Conservation (phyloP, 2,329 filamentous ascomycete genomes). For the Xylariales sp. region DNA sequence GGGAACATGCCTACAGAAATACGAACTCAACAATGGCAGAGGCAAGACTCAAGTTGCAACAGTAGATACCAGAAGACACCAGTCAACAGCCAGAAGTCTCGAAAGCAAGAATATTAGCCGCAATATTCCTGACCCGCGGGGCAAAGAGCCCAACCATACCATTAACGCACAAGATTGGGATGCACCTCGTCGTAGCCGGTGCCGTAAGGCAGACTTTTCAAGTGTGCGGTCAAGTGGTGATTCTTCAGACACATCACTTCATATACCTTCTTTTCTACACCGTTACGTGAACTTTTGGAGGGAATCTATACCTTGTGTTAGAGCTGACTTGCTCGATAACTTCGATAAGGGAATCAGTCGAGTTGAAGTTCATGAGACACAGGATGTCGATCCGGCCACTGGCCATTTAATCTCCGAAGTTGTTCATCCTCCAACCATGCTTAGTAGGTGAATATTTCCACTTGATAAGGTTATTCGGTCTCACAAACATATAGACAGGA, state of each 20-base stretch:
- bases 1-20: too few species aligned
- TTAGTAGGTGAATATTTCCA: too few species aligned
- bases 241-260: neutral
- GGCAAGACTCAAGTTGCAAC: too few species aligned
- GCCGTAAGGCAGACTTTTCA: neutral
- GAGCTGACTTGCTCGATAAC: conserved; percentile 23
- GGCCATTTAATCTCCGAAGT: conserved; percentile 27
- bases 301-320: conserved; percentile 6
- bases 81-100: too few species aligned
- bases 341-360: neutral
- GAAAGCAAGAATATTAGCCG: too few species aligned
- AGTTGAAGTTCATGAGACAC: conserved; percentile 21
- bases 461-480: too few species aligned
- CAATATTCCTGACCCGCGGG: neutral
- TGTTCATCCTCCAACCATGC: too few species aligned
- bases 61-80: too few species aligned
- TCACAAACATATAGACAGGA: too few species aligned
- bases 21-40: too few species aligned
- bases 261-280: neutral
- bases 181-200: neutral
- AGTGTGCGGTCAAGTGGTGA: neutral
- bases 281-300: conserved; percentile 14
- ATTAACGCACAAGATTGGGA: conserved; percentile 2
- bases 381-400: conserved; percentile 29
- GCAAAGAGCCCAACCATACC: neutral